Percentiles rank a stretch among this genome's conserved stretches.
These are phyloP conservation scores for Erodium chrysanthum DNA, from an alignment of 441 rosid genomes.

Conservation along the genomic window DNA sequence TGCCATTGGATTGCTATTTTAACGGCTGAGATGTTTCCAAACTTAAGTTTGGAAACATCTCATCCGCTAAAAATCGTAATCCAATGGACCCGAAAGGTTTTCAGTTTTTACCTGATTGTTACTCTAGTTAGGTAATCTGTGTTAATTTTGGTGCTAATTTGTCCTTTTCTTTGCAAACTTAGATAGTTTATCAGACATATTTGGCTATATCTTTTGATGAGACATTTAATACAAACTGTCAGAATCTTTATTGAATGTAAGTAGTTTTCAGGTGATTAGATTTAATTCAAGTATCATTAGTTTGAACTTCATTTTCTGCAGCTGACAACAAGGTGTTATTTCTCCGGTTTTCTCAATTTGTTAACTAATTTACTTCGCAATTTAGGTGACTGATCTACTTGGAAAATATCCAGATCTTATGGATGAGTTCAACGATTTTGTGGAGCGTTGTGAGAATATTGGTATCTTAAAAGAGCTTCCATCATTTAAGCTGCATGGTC, in stretches of 20 bases:
- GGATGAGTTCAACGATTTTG: conserved; percentile 72
- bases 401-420: conserved; percentile 75
- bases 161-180: neutral
- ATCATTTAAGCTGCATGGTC: conserved; percentile 18
- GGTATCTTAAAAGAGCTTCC: conserved; percentile 35
- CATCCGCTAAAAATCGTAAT: too few species aligned
- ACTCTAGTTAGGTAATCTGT: neutral
- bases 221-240: neutral
- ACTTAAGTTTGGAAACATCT: too few species aligned
- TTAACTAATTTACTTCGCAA: conserved; percentile 3
- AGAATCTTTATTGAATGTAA: neutral
- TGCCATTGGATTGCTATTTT: too few species aligned
- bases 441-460: conserved; percentile 72
- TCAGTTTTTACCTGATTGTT: too few species aligned
- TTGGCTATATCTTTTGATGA: neutral
- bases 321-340: neutral
- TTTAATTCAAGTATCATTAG: neutral
- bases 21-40: too few species aligned
- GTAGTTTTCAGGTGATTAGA: neutral
- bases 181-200: neutral
- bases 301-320: neutral
- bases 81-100: too few species aligned
- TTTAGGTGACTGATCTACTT: conserved; percentile 64
- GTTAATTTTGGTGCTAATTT: neutral
- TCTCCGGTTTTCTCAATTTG: neutral